Percentiles rank a stretch among this genome's conserved stretches.
Evolutionary conservation across 1,139 yeast species (phyloP).

Genomic region (Geotrichum phurueaensis): DNA sequence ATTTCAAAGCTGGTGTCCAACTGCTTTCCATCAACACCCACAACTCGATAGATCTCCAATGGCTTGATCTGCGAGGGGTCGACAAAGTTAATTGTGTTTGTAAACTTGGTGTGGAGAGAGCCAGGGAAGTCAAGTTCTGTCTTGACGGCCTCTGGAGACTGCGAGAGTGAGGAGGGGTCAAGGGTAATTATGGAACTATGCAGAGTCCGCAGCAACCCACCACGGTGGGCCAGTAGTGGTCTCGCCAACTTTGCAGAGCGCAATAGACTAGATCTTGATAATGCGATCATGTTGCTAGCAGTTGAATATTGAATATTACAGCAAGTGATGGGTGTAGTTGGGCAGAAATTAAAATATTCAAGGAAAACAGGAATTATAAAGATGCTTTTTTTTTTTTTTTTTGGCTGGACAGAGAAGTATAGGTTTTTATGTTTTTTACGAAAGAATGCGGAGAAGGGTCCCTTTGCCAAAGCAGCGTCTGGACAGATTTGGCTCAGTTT

Average conservation of each 20-base stretch:
- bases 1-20: slow-evolving; percentile 27
- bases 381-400: no score
- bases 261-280: not conserved
- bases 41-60: slow-evolving; percentile 31
- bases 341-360: not conserved
- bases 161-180: slow-evolving; percentile 21
- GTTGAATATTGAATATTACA: not conserved
- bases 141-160: slow-evolving; percentile 25
- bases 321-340: not conserved
- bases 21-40: slow-evolving; percentile 31
- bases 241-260: not conserved
- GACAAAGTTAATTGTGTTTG: slow-evolving; percentile 24
- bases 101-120: slow-evolving; percentile 29
- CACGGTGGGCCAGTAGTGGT: not conserved
- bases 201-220: not conserved
- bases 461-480: not conserved
- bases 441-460: not conserved
- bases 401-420: not conserved
- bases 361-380: not conserved
- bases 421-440: not conserved
- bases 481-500: not conserved
- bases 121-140: slow-evolving; percentile 33
- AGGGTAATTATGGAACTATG: not conserved
- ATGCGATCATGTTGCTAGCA: not conserved
- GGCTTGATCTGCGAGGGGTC: slow-evolving; percentile 25